Evolutionary conservation across 2,329 filamentous ascomycete species (phyloP).

Genomic region (Claviceps capensis): DNA sequence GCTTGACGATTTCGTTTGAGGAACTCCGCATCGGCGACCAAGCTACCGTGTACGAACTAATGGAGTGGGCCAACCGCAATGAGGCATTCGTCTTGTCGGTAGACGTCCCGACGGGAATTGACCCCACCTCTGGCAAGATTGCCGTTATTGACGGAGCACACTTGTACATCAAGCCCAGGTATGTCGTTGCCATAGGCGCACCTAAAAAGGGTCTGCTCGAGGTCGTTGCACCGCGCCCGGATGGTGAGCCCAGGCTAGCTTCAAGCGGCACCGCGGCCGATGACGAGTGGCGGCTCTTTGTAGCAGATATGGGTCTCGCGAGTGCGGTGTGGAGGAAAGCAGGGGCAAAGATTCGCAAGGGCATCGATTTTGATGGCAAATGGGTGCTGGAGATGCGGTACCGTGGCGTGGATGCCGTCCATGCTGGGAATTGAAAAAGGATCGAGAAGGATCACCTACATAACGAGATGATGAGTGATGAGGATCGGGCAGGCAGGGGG

Average conservation of each 20-base stretch:
- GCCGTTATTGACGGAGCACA: conserved; percentile 58
- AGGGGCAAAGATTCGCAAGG: conserved; percentile 65
- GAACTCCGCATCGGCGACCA: conserved; percentile 74
- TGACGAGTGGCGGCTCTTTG: conserved; percentile 62
- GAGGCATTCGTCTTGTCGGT: conserved; percentile 72
- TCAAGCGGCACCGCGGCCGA: conserved; percentile 24
- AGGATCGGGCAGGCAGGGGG: neutral
- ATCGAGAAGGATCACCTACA: neutral
- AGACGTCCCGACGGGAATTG: conserved; percentile 83
- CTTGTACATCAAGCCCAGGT: conserved; percentile 68
- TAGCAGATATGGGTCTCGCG: conserved; percentile 78
- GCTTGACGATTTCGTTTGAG: conserved; percentile 77
- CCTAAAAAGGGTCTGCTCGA: conserved; percentile 76
- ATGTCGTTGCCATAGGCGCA: conserved; percentile 73
- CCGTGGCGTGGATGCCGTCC: conserved; percentile 21
- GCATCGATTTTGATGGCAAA: conserved; percentile 74
- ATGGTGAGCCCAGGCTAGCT: conserved; percentile 20
- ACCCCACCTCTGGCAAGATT: conserved; percentile 58
- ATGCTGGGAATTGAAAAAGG: conserved; percentile 6
- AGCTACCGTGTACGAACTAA: conserved; percentile 72
- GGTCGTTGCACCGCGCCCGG: conserved; percentile 45
- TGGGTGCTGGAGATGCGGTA: conserved; percentile 68
- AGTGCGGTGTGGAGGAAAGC: conserved; percentile 76
- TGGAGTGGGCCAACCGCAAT: conserved; percentile 85
- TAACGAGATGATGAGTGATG: neutral